A percentile compares a stretch with the other conserved stretches of the same genome.
phyloP scores from a whole-genome alignment of 257 asterid genomes.

The Phtheirospermum japonicum region DNA sequence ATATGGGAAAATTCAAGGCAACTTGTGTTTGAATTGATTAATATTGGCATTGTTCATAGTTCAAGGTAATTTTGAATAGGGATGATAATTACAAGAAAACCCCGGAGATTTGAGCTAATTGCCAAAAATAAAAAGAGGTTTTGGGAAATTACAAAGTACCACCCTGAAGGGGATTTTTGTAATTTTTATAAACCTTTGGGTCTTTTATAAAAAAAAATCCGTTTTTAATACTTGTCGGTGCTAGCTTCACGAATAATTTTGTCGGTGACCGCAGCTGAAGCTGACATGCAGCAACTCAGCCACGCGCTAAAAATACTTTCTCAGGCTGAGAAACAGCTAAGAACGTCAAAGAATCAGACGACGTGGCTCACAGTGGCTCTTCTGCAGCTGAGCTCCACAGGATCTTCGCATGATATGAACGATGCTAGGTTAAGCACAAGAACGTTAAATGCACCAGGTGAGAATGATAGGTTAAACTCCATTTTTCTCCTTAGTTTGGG shows the following conservation, averaged over 20 bases:
- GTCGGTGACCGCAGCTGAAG: constrained; percentile 51
- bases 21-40: too few species aligned
- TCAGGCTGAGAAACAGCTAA: constrained; percentile 81
- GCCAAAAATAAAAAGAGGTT: not conserved
- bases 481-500: not conserved
- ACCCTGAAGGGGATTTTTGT: not conserved
- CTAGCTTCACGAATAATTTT: constrained; percentile 4
- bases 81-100: not conserved
- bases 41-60: too few species aligned
- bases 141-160: not conserved
- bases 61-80: too few species aligned
- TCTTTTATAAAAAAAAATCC: not conserved
- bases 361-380: constrained; percentile 84
- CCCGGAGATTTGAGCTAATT: not conserved
- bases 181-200: not conserved
- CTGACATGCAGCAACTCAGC: constrained; percentile 67
- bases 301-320: constrained; percentile 77
- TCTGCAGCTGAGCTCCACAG: constrained; percentile 65
- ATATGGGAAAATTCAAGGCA: too few species aligned
- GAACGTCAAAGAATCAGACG: constrained; percentile 68
- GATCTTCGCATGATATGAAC: constrained; percentile 37
- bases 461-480: constrained; percentile 10
- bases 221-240: not conserved
- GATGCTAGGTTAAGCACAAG: constrained; percentile 46
- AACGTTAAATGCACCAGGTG: constrained; percentile 55